Conservation (phyloP, 352 stramenopile genomes). For the Phytophthora sp. region DNA sequence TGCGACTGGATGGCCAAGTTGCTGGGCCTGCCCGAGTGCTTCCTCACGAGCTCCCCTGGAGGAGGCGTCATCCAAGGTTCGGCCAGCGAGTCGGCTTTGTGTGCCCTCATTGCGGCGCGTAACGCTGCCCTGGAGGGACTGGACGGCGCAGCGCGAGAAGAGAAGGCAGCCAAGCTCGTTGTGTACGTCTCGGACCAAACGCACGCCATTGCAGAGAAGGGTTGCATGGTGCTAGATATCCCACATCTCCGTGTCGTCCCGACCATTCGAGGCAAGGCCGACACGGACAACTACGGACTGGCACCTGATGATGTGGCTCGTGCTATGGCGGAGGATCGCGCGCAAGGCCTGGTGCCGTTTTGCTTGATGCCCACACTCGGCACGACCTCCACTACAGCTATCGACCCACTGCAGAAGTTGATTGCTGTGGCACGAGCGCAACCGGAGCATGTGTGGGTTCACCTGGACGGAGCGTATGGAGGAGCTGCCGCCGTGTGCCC, state of each 20-base stretch:
- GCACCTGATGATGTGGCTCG: slow-evolving; percentile 49
- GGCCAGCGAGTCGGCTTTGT: slow-evolving; percentile 64
- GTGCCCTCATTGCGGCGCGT: slow-evolving; percentile 48
- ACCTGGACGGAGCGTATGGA: slow-evolving; percentile 73
- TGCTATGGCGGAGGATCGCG: slow-evolving; percentile 59
- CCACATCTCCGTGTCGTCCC: slow-evolving; percentile 57
- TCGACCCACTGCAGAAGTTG: slow-evolving; percentile 57
- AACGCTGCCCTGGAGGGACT: slow-evolving; percentile 44
- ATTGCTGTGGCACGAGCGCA: slow-evolving; percentile 45
- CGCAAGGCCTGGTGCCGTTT: slow-evolving; percentile 60
- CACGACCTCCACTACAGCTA: slow-evolving; percentile 64
- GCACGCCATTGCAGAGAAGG: slow-evolving; percentile 71
- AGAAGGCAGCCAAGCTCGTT: slow-evolving; percentile 50
- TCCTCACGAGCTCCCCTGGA: slow-evolving; percentile 55
- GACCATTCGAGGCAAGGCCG: slow-evolving; percentile 50
- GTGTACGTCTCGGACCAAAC: slow-evolving; percentile 78
- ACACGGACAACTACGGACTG: slow-evolving; percentile 59
- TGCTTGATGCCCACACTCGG: slow-evolving; percentile 66
- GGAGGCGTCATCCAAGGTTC: slow-evolving; percentile 76
- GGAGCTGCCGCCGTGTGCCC: slow-evolving; percentile 57
- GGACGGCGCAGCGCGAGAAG: slow-evolving; percentile 35
- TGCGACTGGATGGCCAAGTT: slow-evolving; percentile 76
- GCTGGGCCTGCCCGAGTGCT: slow-evolving; percentile 56
- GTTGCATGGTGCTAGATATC: slow-evolving; percentile 71
- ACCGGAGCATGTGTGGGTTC: slow-evolving; percentile 55